These are phyloP conservation scores for Ophiocordyceps australis DNA, from an alignment of 2,329 filamentous ascomycete genomes.

Conservation along the genomic window DNA sequence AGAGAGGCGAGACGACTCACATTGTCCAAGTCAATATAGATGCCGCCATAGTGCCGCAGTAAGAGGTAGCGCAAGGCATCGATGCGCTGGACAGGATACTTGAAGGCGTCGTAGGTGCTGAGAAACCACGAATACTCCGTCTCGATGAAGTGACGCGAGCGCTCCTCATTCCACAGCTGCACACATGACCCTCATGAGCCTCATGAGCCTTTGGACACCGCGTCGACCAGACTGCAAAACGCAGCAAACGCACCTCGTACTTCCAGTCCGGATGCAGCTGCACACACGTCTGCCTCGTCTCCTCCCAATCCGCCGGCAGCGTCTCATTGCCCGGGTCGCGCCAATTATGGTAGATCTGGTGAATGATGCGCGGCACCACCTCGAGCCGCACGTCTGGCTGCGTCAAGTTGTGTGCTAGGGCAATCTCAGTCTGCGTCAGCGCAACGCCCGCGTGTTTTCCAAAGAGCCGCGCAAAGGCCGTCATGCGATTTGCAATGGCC, in stretches of 20 bases:
- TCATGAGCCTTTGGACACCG: not conserved
- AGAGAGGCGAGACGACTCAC: slow-evolving; percentile 1
- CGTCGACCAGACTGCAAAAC: no score
- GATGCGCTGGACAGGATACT: slow-evolving; percentile 58
- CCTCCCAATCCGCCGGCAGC: no score
- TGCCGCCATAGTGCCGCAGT: slow-evolving; percentile 57
- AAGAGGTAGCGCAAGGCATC: slow-evolving; percentile 70
- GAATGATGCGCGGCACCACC: slow-evolving; percentile 3
- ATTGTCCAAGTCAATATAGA: slow-evolving; percentile 61
- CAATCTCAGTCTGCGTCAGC: no score
- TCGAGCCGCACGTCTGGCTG: no score
- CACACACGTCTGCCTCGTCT: slow-evolving; percentile 1
- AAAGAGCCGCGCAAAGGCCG: no score
- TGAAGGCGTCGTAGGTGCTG: slow-evolving; percentile 55
- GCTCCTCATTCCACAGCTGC: slow-evolving; percentile 53
- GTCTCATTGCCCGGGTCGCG: not conserved
- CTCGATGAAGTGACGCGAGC: slow-evolving; percentile 52
- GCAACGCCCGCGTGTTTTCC: no score
- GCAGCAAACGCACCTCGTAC: slow-evolving; percentile 1
- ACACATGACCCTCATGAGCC: slow-evolving; percentile 1
- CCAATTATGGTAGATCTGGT: slow-evolving; percentile 2
- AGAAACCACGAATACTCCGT: slow-evolving; percentile 64
- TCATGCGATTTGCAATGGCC: no score
- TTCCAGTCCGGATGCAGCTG: slow-evolving; percentile 2
- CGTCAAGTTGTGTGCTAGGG: no score